phyloP scores from a whole-genome alignment of 2,329 filamentous ascomycete genomes.

The Chrysoporthe cubensis region DNA sequence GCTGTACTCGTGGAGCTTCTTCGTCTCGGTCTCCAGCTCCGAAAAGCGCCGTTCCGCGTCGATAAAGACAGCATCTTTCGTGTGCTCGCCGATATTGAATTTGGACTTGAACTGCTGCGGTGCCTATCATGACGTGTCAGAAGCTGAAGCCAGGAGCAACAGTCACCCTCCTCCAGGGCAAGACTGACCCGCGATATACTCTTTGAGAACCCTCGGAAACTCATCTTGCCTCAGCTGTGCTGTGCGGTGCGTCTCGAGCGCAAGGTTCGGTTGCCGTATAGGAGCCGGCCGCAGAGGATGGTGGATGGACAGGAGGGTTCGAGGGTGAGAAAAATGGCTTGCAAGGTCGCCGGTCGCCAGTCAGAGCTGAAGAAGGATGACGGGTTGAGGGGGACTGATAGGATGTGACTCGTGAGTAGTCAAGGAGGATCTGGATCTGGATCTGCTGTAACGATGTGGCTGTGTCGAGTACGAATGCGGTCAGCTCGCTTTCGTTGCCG shows the following conservation, averaged over 20 bases:
- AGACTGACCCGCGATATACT: constrained; percentile 76
- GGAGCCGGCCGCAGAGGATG: neutral
- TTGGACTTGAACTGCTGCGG: constrained; percentile 89
- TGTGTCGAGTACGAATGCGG: constrained; percentile 18
- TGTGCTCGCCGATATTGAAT: constrained; percentile 95
- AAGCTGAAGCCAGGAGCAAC: constrained; percentile 18
- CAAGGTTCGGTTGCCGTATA: constrained; percentile 4
- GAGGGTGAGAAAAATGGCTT: neutral
- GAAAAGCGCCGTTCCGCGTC: constrained; percentile 93
- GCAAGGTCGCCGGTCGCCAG: neutral
- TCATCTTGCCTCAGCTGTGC: constrained; percentile 63
- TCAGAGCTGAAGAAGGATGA: neutral
- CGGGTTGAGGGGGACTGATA: neutral
- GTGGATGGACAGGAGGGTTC: neutral
- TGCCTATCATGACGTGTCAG: constrained; percentile 55
- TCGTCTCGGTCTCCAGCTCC: constrained; percentile 93
- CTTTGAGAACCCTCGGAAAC: constrained; percentile 96
- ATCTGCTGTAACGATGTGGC: constrained; percentile 21
- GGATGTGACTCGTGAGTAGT: constrained; percentile 5
- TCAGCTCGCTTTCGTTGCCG: constrained; percentile 21
- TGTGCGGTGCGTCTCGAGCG: constrained; percentile 8
- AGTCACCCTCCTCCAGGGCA: neutral
- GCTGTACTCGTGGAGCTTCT: constrained; percentile 94
- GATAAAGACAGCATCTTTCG: constrained; percentile 91
- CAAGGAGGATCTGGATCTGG: neutral